Base-by-base conservation (phyloP, 805 yeast genomes). In the Suhomyces prunicola region DNA sequence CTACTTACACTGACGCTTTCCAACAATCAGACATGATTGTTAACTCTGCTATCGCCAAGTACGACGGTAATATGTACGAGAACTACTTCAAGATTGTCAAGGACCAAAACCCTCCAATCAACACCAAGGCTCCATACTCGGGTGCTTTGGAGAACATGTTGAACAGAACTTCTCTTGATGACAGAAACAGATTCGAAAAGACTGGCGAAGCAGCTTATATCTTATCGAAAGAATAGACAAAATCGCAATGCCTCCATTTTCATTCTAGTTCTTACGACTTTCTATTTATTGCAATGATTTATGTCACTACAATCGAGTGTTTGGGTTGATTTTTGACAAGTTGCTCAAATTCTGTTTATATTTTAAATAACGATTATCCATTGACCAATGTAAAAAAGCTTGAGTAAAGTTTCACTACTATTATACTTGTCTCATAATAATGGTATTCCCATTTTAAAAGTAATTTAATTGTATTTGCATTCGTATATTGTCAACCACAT, bases 1-100 rank as follows among this genome's bases (percentile, higher is more conserved):
- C 90, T 67, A 87, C 88, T 1, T 76, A 88, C 61, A 74, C 77
- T 31, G 80, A 76, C 58, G 64, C 79, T 17, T 75, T 76, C 73
- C 73, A 71, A 66, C 67, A 66, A 63, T 63, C 78, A 6, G 80
- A 76, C 59, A 72, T 68, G 73, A 54, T 75, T 58, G 63, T 75
- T 51, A 73, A 74, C 65, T 69, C 80, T 5, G 69, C 73, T 31
- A 67, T 76, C 50, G 80, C 77, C 48, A 66, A 66, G 54, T 75
- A 69, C 63, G 69, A 75, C 56, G 80, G 80, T 57, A 69, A 75
- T 61, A 66, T 75, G 53, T 75, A 75, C 58, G 74, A 74, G 59
- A 74, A 75, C 65, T 74, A 74, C 64, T 72, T 73, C 63, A 56
- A 57, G 13, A 62, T 60, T 17, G 76, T 74, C 36, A 74, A 74